Evolutionary conservation across 163 green algal genomes (phyloP), one percentile per base, ranked within the genome.

Genomic region (Scenedesmus sp.): DNA sequence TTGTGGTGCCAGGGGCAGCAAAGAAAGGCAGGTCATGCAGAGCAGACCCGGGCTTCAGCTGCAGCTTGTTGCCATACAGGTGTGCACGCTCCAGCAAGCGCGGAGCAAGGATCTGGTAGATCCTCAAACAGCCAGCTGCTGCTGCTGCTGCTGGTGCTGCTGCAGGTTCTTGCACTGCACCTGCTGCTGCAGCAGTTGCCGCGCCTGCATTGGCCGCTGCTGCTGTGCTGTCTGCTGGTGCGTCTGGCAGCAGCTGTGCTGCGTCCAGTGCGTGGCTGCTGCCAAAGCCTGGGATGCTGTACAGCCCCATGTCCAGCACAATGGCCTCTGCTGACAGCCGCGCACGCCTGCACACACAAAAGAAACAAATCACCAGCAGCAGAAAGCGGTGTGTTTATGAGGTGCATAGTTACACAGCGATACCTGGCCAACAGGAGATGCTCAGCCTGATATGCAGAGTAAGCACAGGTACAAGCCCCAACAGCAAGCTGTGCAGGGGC

Each of bases 261-360:
- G 26, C 90, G 91, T 82, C 73, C n/a, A 10, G 66, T 52, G 57
- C 26, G 23, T 20, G 7, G 34, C 18, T 54, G 23, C 60, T 7
- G 10, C 23, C 34, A 3, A 87, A 87, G 23, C 87, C 87, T 15
- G 87, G 87, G 7, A 91, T 34, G 20, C 4, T 91, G 91, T 95
- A 95, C 76, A 93, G 57, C 26, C 94, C 94, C 94, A 96, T 96
- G 91, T 96, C 94, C n/a, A 96, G 92, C 23, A 95, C 88, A 15
- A 95, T 60, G 1, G 94, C 93, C 4, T 94, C 92, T 52, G 86
- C 84, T 0, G 90, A 77, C 54, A 92, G 52, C 20, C 55, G 91
- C 59, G 93, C 34, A 34, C 67, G 67, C 67, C 67, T 13, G 18
- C 86, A 83, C 23, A 4, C 13, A 60, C 46, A 60, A 4, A 84